phyloP scores from a whole-genome alignment of 176 grass and related monocot genomes.

The Avena atlantica region DNA sequence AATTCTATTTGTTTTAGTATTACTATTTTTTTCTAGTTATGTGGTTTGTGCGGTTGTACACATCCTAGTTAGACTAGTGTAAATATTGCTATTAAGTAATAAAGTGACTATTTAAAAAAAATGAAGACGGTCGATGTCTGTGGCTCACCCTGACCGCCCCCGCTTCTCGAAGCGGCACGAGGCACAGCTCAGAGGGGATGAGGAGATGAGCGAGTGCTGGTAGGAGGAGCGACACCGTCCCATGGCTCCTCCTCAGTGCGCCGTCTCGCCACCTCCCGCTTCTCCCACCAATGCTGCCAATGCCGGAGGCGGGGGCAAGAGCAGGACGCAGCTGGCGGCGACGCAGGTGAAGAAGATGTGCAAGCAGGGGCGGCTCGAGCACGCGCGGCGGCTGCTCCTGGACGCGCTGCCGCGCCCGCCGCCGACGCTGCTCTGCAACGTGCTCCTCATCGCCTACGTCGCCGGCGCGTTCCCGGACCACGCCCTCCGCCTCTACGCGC shows the following conservation, averaged over 20 bases:
- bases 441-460: constrained; percentile 84
- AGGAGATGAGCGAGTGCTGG: constrained; percentile 45
- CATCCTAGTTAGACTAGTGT: too few relatives aligned
- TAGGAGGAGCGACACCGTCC: constrained; percentile 33
- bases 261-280: constrained; percentile 19
- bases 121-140: background rate
- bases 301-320: background rate
- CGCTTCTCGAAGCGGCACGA: constrained; percentile 27
- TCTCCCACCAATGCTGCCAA: background rate
- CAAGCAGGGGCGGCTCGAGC: constrained; percentile 77
- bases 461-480: constrained; percentile 68
- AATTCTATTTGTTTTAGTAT: too few relatives aligned
- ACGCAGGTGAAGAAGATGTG: constrained; percentile 72
- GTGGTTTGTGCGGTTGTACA: too few relatives aligned
- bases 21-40: too few relatives aligned
- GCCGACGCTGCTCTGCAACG: constrained; percentile 76
- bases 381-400: constrained; percentile 67
- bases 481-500: constrained; percentile 80
- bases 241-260: constrained; percentile 45
- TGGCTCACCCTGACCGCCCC: constrained; percentile 16
- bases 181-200: constrained; percentile 44
- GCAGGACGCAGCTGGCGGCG: constrained; percentile 38
- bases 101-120: too few relatives aligned
- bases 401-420: constrained; percentile 62
- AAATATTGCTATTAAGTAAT: too few relatives aligned